Evolutionary conservation across 495 filamentous ascomycete genomes (phyloP).

Genomic region (Lentithecium fluviatile): DNA sequence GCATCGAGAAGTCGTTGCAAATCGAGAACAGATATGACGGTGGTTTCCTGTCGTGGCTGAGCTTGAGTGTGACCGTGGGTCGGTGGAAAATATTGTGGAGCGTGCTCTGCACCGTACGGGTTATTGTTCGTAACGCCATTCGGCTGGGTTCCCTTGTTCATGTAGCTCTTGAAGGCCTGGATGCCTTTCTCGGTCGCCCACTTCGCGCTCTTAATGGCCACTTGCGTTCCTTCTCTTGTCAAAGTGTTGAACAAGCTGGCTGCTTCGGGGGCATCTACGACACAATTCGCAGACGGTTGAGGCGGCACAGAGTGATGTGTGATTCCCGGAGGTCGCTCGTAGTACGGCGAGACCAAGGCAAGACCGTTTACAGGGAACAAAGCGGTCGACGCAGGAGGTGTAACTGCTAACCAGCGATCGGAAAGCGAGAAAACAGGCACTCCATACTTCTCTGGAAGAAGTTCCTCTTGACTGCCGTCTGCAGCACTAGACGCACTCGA

Average conservation of each 20-base stretch:
- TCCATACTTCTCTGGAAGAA: slow-evolving; percentile 46
- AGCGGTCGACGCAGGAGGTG: slow-evolving; percentile 70
- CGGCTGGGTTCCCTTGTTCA: slow-evolving; percentile 58
- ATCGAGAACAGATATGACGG: slow-evolving; percentile 82
- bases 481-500: slow-evolving; percentile 57
- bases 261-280: slow-evolving; percentile 72
- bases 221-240: slow-evolving; percentile 83
- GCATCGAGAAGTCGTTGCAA: slow-evolving; percentile 59
- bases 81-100: slow-evolving; percentile 62
- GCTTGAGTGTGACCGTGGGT: slow-evolving; percentile 53
- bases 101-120: slow-evolving; percentile 36
- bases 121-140: slow-evolving; percentile 43
- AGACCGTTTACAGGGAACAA: slow-evolving; percentile 65
- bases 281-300: slow-evolving; percentile 69
- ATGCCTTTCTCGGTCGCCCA: slow-evolving; percentile 84
- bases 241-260: slow-evolving; percentile 83
- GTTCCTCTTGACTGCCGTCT: slow-evolving; percentile 50
- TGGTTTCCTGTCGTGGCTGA: slow-evolving; percentile 60
- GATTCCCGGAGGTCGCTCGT: slow-evolving; percentile 62
- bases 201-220: slow-evolving; percentile 81
- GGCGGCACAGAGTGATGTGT: slow-evolving; percentile 69
- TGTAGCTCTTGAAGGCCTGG: slow-evolving; percentile 87
- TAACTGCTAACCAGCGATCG: slow-evolving; percentile 80
- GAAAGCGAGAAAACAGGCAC: slow-evolving; percentile 73
- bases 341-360: slow-evolving; percentile 43